Evolutionary conservation across 139 green algal species (phyloP).

Genomic region (Asterochloris sp.): DNA sequence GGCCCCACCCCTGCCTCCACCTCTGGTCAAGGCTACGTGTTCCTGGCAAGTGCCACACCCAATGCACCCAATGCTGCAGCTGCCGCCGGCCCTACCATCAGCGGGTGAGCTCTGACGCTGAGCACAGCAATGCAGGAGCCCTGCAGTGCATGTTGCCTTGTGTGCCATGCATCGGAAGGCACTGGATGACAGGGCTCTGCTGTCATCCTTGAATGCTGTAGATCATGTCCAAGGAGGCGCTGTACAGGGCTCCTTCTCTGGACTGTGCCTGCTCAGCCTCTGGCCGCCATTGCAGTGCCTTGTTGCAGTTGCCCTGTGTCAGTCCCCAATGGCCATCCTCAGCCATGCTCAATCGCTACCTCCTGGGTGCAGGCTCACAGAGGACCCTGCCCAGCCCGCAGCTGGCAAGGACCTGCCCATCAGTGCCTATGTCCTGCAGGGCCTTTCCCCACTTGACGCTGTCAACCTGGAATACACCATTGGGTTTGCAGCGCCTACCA

Average conservation of each 20-base stretch:
- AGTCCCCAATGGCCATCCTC: not conserved
- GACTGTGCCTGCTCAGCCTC: not conserved
- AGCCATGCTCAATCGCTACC: not conserved
- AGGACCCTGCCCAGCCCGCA: not conserved
- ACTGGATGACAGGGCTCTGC: not conserved
- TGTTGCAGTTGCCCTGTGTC: not conserved
- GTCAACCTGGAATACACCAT: not conserved
- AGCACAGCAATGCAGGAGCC: no score
- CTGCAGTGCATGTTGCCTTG: not conserved
- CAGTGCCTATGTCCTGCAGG: not conserved
- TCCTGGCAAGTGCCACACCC: slow-evolving; percentile 25
- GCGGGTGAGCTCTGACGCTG: not conserved
- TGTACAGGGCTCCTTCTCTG: no score
- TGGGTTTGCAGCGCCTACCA: not conserved
- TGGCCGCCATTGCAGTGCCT: not conserved
- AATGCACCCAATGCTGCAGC: slow-evolving; percentile 18
- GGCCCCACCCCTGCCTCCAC: not conserved
- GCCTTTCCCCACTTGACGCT: not conserved
- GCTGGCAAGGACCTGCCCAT: not conserved
- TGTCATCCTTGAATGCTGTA: no score
- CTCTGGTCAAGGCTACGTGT: slow-evolving; percentile 4
- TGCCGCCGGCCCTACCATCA: slow-evolving; percentile 6
- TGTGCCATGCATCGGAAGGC: not conserved
- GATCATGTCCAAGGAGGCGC: not conserved
- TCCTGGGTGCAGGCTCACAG: not conserved